These are phyloP conservation scores for Tolypocladium tropicale DNA, from an alignment of 2,329 filamentous ascomycete genomes.

Conservation along the genomic window DNA sequence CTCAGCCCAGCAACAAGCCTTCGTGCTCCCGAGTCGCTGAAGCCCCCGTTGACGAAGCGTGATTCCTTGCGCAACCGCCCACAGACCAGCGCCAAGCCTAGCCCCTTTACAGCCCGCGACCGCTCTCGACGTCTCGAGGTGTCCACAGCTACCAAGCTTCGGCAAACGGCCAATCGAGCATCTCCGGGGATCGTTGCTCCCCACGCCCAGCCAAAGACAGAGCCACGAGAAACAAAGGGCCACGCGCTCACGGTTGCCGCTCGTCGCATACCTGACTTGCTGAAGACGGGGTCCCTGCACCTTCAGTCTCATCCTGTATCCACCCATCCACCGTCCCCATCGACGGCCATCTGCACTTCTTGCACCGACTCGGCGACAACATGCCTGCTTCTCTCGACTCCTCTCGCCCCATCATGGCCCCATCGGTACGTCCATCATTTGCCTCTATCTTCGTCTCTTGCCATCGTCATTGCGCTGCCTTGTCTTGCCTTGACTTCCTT, in stretches of 20 bases:
- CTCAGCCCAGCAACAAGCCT: background rate
- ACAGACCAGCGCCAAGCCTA: background rate
- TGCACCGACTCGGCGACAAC: conserved; percentile 6
- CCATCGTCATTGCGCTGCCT: conserved; percentile 1
- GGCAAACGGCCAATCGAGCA: background rate
- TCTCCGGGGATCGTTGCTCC: background rate
- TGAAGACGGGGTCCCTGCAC: background rate
- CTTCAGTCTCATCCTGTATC: background rate
- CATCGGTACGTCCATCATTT: conserved; percentile 40
- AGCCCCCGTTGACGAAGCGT: background rate
- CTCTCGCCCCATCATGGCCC: conserved; percentile 51
- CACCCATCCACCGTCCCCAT: too few species aligned
- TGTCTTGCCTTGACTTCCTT: conserved; percentile 2
- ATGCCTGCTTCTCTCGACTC: conserved; percentile 53
- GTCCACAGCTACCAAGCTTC: background rate
- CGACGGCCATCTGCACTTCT: too few species aligned
- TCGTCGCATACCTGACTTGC: background rate
- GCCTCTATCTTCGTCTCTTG: conserved; percentile 3
- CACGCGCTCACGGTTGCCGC: background rate
- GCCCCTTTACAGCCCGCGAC: background rate
- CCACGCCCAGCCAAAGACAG: background rate
- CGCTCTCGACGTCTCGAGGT: background rate
- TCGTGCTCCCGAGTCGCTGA: background rate
- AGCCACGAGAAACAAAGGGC: background rate
- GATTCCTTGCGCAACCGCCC: background rate